Evolutionary conservation across 2,329 filamentous ascomycete species (phyloP), one percentile per base, ranked within the genome.

Genomic region (Sporothrix brunneoviolacea): DNA sequence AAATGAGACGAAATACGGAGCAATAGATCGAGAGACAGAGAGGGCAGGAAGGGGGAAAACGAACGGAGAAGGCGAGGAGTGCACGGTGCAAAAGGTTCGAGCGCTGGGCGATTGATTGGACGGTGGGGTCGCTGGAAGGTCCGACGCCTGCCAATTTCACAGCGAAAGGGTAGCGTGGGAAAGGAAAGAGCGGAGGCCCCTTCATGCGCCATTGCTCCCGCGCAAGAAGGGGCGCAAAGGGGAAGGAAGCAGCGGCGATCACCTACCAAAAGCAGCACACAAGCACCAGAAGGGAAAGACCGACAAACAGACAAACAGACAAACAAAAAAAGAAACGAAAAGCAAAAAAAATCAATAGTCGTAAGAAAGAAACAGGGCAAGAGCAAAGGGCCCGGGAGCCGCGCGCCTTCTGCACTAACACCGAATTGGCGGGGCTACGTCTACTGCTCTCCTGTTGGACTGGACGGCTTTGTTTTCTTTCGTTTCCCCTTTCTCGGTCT

Each of bases 331-430:
- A 37, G 16, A 10, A 28, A 27, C 15, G 40, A 40, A 48, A 24
- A 48, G 38, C 36, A 37, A 24, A 48, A 38, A 36, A 24, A 38
- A 15, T 4, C 19, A 24, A 16, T 19, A 19, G 10, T 33, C n/a
- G n/a, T 22, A n/a, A n/a, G 12, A 44, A 19, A 15, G 40, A 35
- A 32, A 30, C n/a, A n/a, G 40, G 27, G 40, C 19, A 43, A 32
- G 40, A 35, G 28, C 41, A 22, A 44, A 24, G n/a, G 43, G 33
- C n/a, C 42, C n/a, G 15, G 33, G 36, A 40, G 45, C 45, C 45
- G 27, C 36, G 27, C 45, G 45, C 36, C 18, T 33, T 40, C 27
- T 13, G 43, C 43, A 16, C 21, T 46, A 46, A 37, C 13, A n/a
- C 15, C 32, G 22, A 37, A 28, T 27, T 18, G 21, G 19, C 19